Base-by-base conservation (phyloP, 2,329 filamentous ascomycete species). In the Phialophora tarda region DNA sequence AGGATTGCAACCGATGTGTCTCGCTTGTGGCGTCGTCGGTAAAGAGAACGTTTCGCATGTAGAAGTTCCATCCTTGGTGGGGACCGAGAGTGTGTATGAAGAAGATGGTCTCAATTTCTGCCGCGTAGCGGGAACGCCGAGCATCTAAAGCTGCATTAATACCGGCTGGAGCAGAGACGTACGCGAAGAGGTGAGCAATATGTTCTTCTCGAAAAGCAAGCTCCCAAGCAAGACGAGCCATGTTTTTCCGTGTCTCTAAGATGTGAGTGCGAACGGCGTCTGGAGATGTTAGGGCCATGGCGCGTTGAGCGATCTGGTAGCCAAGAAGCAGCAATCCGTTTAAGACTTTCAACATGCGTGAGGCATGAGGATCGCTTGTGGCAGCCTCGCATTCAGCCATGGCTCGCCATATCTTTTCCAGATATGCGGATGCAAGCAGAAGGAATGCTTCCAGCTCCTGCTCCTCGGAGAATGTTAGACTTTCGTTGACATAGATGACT, bases 61-160 rank as follows among this genome's bases (percentile, higher is more conserved):
- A 44, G 11, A 54, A 17, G 14, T 41, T 38, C 62, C 68, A 69
- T 11, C 28, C 23, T 24, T 65, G 48, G 24, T 60, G 48, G 41
- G 53, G 38, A 41, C 54, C 56, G 11, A 70, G 30, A 17, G 51
- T 48, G 28, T 66, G 60, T 12, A 66, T 26, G 8, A 70, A 6
- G 47, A 62, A 7, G 24, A 70, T 59, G 32, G 68, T 64, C 48
- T 70, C 68, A 11, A 70, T 57, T 59, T 64, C 65, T 21, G 59
- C 14, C 12, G 23, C 11, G 51, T 48, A 17, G n/a, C 51, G 32
- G 47, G 34, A 17, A 21, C 17, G 32, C 14, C 41, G 21, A 23
- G 41, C 55, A 23, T 41, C 48, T 8, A 24, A 8, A 21, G 47
- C 50, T 28, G n/a, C 24, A 17, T 41, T 26, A 48, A 32, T 44